Evolutionary conservation across 192 early-diverging fungal species (phyloP).

Genomic region (Spinellus fusiger): DNA sequence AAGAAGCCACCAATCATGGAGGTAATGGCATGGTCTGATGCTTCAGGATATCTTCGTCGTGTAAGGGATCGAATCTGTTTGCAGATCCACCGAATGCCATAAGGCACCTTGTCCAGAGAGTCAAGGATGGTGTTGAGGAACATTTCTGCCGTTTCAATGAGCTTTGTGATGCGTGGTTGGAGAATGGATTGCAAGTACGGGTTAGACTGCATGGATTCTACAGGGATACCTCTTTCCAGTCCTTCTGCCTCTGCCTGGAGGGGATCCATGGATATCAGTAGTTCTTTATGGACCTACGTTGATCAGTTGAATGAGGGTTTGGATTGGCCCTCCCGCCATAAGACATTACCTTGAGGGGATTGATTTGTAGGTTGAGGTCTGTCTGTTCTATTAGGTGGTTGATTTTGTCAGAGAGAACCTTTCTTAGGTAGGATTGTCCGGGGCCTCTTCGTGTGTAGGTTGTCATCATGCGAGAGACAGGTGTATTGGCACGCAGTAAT

Average conservation of each 20-base stretch:
- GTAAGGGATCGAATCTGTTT: conserved; percentile 91
- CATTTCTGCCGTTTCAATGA: conserved; percentile 77
- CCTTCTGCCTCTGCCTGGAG: conserved; percentile 43
- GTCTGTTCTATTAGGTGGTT: conserved; percentile 70
- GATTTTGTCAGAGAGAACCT: conserved; percentile 74
- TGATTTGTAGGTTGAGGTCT: conserved; percentile 85
- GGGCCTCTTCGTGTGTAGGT: conserved; percentile 89
- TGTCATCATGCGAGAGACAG: conserved; percentile 97
- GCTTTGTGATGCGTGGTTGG: conserved; percentile 63
- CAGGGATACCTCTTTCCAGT: conserved; percentile 65
- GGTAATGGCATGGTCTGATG: conserved; percentile 76
- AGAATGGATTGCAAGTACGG: conserved; percentile 76
- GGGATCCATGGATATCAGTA: conserved; percentile 61
- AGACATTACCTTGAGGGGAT: conserved; percentile 81
- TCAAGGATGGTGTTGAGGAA: conserved; percentile 81
- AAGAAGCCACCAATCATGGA: conserved; percentile 95
- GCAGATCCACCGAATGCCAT: conserved; percentile 95
- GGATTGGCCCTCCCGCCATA: not conserved
- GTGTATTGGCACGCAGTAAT: conserved; percentile 89
- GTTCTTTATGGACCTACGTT: conserved; percentile 63
- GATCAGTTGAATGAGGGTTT: not conserved
- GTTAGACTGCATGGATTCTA: conserved; percentile 72
- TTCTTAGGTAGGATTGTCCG: conserved; percentile 86
- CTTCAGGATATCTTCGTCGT: conserved; percentile 85
- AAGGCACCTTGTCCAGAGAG: conserved; percentile 83